Evolutionary conservation across 169 alveolate species (phyloP).

Genomic region (Cryptosporidium canis): DNA sequence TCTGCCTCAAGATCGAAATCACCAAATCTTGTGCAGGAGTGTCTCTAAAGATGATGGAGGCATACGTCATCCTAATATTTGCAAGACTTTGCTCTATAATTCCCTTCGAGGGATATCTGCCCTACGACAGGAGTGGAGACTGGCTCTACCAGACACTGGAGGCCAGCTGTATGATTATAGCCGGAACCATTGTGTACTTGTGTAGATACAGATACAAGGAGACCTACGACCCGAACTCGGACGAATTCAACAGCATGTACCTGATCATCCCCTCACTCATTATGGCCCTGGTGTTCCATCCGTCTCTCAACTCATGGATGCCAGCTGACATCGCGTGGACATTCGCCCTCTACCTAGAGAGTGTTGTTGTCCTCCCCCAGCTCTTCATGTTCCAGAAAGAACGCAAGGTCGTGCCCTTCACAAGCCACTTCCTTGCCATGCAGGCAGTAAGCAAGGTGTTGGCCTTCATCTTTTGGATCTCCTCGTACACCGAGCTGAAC

Average conservation of each 20-base stretch:
- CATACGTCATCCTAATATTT: constrained; percentile 85
- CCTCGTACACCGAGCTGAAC: constrained; percentile 88
- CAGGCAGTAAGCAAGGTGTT: constrained; percentile 89
- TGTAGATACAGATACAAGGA: constrained; percentile 83
- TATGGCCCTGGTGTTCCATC: constrained; percentile 89
- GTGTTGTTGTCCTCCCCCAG: constrained; percentile 92
- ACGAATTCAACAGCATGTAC: constrained; percentile 82
- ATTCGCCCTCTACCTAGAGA: constrained; percentile 91
- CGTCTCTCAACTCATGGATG: constrained; percentile 89
- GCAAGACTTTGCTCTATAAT: constrained; percentile 89
- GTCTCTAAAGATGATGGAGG: constrained; percentile 87
- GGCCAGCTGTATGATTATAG: constrained; percentile 83
- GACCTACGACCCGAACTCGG: constrained; percentile 85
- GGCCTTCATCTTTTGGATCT: constrained; percentile 91
- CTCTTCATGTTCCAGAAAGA: constrained; percentile 90
- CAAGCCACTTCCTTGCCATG: constrained; percentile 93
- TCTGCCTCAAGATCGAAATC: constrained; percentile 84
- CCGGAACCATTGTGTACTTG: constrained; percentile 85
- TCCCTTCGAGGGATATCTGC: constrained; percentile 92
- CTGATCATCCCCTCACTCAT: constrained; percentile 84
- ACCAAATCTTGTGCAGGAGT: constrained; percentile 88
- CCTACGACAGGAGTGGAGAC: constrained; percentile 93
- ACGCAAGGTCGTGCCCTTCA: constrained; percentile 89
- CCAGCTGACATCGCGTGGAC: constrained; percentile 92
- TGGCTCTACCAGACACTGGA: constrained; percentile 92